A percentile compares a stretch with the other conserved stretches of the same genome.
phyloP scores from a whole-genome alignment of 2,329 filamentous ascomycete genomes.

The Coniochaeta hoffmannii region DNA sequence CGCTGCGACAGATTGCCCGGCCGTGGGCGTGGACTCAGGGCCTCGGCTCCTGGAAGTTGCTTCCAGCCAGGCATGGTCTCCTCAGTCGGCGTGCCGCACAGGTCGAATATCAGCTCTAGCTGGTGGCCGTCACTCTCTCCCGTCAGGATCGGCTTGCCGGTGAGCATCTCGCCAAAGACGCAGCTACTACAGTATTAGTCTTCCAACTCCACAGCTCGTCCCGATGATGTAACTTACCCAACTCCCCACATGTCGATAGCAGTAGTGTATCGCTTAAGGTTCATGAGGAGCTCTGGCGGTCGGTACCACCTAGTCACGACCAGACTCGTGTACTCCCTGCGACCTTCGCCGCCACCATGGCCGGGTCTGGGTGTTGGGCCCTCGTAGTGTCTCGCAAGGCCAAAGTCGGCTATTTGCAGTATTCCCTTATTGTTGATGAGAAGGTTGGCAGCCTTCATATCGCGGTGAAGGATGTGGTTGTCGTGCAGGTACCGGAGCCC shows the following conservation, averaged over 20 bases:
- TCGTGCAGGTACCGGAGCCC: constrained; percentile 88
- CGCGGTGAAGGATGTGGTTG: constrained; percentile 82
- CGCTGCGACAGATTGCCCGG: constrained; percentile 60
- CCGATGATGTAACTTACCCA: constrained; percentile 51
- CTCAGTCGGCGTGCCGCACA: constrained; percentile 84
- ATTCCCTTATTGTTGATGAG: constrained; percentile 92
- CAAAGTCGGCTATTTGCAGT: constrained; percentile 95
- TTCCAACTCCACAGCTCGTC: constrained; percentile 7
- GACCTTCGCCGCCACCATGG: constrained; percentile 73
- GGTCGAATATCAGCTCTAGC: constrained; percentile 85
- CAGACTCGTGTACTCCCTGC: constrained; percentile 87
- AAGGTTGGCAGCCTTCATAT: constrained; percentile 98
- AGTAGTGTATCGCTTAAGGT: constrained; percentile 86
- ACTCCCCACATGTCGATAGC: constrained; percentile 98
- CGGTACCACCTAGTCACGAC: constrained; percentile 97
- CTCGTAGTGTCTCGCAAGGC: constrained; percentile 87
- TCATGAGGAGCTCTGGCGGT: constrained; percentile 84
- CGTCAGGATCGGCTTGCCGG: constrained; percentile 83
- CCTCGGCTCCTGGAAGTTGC: constrained; percentile 70
- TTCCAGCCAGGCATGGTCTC: constrained; percentile 91
- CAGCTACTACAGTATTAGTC: constrained; percentile 49
- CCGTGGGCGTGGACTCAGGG: constrained; percentile 52
- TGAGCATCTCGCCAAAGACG: constrained; percentile 96
- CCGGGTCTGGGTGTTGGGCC: constrained; percentile 72
- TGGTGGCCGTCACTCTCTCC: constrained; percentile 87